Evolutionary conservation across 2,329 filamentous ascomycete genomes (phyloP).

Genomic region (Phialemonium atrogriseum): DNA sequence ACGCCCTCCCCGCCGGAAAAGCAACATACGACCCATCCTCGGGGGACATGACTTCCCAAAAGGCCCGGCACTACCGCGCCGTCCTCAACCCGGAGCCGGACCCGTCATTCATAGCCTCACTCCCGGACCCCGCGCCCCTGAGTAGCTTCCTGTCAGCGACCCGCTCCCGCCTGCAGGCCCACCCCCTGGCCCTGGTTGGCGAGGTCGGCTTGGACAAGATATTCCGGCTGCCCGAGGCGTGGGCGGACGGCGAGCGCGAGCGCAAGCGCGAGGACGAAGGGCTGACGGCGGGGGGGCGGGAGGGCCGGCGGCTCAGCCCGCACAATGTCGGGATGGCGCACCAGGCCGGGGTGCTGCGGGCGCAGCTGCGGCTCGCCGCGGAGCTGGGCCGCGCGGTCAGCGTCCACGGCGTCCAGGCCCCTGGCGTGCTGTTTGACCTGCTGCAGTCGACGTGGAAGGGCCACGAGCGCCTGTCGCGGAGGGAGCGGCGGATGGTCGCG

Average conservation of each 20-base stretch:
- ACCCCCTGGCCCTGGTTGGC: constrained; percentile 61
- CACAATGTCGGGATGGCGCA: constrained; percentile 61
- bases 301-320: constrained; percentile 59
- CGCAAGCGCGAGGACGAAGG: constrained; percentile 31
- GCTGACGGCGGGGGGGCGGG: constrained; percentile 61
- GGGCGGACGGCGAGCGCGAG: constrained; percentile 33
- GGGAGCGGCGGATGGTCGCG: constrained; percentile 44
- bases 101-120: constrained; percentile 29
- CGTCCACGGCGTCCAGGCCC: constrained; percentile 68
- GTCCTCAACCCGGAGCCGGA: constrained; percentile 52
- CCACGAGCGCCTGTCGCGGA: constrained; percentile 54
- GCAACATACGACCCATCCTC: constrained; percentile 25
- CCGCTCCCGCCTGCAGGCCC: constrained; percentile 40
- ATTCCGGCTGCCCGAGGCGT: constrained; percentile 62
- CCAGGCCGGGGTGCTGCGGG: constrained; percentile 56
- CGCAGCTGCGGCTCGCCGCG: constrained; percentile 65
- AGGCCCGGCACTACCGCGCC: constrained; percentile 53
- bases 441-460: constrained; percentile 62
- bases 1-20: constrained; percentile 26
- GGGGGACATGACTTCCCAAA: constrained; percentile 23
- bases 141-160: constrained; percentile 34
- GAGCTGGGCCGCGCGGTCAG: constrained; percentile 57
- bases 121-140: constrained; percentile 14
- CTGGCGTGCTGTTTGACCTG: constrained; percentile 60
- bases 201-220: constrained; percentile 72